These are phyloP conservation scores for Capronia americana DNA, from an alignment of 2,329 filamentous ascomycete species.

Conservation along the genomic window DNA sequence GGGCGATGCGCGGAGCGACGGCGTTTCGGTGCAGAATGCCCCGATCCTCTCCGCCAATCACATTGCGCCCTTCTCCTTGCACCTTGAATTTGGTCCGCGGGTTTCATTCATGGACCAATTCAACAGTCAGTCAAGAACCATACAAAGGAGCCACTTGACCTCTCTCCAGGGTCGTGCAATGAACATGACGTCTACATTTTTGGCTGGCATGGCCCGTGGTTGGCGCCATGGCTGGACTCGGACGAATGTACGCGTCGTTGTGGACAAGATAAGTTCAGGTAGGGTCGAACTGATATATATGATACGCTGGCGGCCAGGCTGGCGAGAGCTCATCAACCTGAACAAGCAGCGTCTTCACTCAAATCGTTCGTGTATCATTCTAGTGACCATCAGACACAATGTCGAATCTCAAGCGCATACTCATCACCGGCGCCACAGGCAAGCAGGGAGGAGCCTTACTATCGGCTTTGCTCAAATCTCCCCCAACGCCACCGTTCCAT, in stretches of 20 bases:
- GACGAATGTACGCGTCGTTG: background rate
- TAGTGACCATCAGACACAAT: background rate
- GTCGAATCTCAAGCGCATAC: constrained; percentile 24
- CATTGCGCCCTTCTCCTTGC: background rate
- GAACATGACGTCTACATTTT: background rate
- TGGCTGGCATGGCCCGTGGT: background rate
- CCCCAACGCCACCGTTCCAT: constrained; percentile 46
- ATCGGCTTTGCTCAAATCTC: constrained; percentile 48
- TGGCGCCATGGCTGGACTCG: background rate
- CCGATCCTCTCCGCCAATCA: background rate
- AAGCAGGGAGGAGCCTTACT: constrained; percentile 58
- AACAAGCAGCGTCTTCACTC: background rate
- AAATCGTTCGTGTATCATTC: background rate
- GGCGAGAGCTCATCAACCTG: background rate
- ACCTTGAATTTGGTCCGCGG: background rate
- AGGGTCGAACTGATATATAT: constrained; percentile 1
- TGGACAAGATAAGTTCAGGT: background rate
- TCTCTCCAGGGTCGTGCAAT: background rate
- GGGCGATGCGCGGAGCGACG: background rate
- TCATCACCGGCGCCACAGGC: constrained; percentile 59
- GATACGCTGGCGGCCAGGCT: background rate
- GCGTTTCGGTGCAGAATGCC: background rate
- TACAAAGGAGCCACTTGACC: background rate
- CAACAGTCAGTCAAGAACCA: background rate
- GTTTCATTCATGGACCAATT: constrained; percentile 1